Conservation (phyloP, 2,329 filamentous ascomycete genomes). For the Pseudogymnoascus pannorum region DNA sequence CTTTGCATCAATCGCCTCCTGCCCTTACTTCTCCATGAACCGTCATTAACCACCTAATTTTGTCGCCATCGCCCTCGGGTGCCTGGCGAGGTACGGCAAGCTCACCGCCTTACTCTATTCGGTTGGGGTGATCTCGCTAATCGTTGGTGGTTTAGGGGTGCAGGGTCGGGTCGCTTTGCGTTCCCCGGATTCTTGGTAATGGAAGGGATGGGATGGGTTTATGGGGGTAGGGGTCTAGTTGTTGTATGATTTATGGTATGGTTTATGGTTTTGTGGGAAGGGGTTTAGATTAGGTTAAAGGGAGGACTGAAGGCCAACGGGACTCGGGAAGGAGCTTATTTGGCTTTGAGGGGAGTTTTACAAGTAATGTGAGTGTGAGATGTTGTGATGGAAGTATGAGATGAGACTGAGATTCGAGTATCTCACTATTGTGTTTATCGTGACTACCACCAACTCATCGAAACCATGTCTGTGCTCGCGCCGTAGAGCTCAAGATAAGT, state of each 20-base stretch:
- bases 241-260: too few relatives aligned
- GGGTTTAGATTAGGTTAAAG: not conserved
- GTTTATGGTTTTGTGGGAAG: not conserved
- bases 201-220: not conserved
- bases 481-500: not conserved
- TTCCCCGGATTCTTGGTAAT: not conserved
- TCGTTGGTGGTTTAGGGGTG: not conserved
- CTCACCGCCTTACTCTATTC: not conserved
- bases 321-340: too few relatives aligned
- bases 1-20: not conserved
- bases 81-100: not conserved
- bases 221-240: not conserved
- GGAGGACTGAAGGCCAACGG: too few relatives aligned
- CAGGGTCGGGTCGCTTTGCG: not conserved
- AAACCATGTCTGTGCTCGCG: too few relatives aligned
- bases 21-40: not conserved
- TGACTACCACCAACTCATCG: too few relatives aligned
- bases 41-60: too few relatives aligned
- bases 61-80: not conserved
- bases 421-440: not conserved
- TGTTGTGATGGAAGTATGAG: not conserved
- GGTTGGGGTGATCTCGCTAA: not conserved
- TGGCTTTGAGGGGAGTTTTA: not conserved
- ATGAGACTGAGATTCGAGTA: not conserved
- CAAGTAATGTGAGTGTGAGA: too few relatives aligned